These are phyloP conservation scores for Sclerotinia spermophila DNA, from an alignment of 2,329 filamentous ascomycete species.

Conservation along the genomic window DNA sequence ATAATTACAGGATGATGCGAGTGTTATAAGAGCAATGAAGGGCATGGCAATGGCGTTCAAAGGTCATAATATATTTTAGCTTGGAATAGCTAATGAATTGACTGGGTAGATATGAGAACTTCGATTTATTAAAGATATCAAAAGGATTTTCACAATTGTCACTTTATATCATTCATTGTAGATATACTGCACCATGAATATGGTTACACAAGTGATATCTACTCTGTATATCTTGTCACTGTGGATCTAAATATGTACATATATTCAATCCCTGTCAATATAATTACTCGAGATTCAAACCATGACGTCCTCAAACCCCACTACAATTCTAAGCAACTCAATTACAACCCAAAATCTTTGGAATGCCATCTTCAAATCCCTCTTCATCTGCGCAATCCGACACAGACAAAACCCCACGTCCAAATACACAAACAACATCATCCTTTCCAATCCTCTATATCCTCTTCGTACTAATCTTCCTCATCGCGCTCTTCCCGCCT, in stretches of 20 bases:
- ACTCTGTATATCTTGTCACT: not conserved
- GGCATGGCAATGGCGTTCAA: slow-evolving; percentile 26
- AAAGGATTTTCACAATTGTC: not conserved
- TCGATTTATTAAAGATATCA: not conserved
- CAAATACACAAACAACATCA: slow-evolving; percentile 23
- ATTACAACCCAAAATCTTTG: not conserved
- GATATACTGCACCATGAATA: not conserved
- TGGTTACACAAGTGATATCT: not conserved
- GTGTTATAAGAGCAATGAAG: not conserved
- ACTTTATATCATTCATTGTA: not conserved
- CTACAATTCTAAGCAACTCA: slow-evolving; percentile 14
- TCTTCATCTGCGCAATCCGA: slow-evolving; percentile 12
- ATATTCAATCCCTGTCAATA: not conserved
- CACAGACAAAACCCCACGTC: slow-evolving; percentile 19
- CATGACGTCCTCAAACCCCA: slow-evolving; percentile 17
- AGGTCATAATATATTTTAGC: slow-evolving; percentile 21
- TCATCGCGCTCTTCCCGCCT: slow-evolving; percentile 51
- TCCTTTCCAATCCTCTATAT: slow-evolving; percentile 38
- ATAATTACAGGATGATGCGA: slow-evolving; percentile 10
- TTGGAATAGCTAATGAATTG: slow-evolving; percentile 21
- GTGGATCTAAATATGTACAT: too few species aligned
- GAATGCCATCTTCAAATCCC: slow-evolving; percentile 27
- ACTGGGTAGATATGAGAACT: slow-evolving; percentile 1
- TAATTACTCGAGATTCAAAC: not conserved
- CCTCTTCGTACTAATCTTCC: slow-evolving; percentile 46